Evolutionary conservation across 2,329 filamentous ascomycete genomes (phyloP).

Genomic region (Exophiala alcalophila): DNA sequence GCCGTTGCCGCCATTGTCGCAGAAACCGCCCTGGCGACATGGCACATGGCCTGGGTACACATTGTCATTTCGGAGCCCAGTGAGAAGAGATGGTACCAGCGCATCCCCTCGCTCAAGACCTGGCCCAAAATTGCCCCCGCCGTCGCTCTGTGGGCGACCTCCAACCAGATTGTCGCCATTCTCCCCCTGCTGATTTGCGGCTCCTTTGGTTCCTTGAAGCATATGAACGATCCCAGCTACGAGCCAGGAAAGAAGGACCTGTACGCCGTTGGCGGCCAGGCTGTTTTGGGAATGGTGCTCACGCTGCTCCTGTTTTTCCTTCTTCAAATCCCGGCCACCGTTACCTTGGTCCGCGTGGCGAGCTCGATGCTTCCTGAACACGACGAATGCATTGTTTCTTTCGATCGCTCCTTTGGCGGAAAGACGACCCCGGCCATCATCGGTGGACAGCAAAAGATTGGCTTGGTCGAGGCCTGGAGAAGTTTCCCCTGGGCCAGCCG

Average conservation of each 20-base stretch:
- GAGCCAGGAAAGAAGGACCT: constrained; percentile 36
- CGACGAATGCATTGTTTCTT: constrained; percentile 79
- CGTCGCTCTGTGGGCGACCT: constrained; percentile 59
- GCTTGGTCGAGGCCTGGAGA: constrained; percentile 73
- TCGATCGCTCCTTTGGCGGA: constrained; percentile 81
- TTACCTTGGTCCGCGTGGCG: constrained; percentile 77
- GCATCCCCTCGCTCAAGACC: constrained; percentile 64
- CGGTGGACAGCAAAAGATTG: constrained; percentile 68
- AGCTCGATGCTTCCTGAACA: constrained; percentile 80
- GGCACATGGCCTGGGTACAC: constrained; percentile 79
- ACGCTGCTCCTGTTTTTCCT: constrained; percentile 53
- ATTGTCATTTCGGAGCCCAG: constrained; percentile 73
- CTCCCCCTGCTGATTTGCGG: constrained; percentile 43
- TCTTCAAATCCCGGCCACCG: constrained; percentile 70
- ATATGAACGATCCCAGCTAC: constrained; percentile 34
- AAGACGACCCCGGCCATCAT: constrained; percentile 71
- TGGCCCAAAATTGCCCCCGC: constrained; percentile 71
- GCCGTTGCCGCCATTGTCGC: constrained; percentile 56
- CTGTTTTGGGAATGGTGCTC: constrained; percentile 49
- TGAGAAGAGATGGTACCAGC: constrained; percentile 62
- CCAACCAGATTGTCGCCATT: constrained; percentile 48
- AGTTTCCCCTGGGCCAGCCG: constrained; percentile 72
- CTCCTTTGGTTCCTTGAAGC: constrained; percentile 49
- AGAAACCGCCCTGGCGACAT: constrained; percentile 61
- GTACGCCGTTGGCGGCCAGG: constrained; percentile 38